phyloP scores from a whole-genome alignment of 106 monocot genomes.

The Acorus gramineus region DNA sequence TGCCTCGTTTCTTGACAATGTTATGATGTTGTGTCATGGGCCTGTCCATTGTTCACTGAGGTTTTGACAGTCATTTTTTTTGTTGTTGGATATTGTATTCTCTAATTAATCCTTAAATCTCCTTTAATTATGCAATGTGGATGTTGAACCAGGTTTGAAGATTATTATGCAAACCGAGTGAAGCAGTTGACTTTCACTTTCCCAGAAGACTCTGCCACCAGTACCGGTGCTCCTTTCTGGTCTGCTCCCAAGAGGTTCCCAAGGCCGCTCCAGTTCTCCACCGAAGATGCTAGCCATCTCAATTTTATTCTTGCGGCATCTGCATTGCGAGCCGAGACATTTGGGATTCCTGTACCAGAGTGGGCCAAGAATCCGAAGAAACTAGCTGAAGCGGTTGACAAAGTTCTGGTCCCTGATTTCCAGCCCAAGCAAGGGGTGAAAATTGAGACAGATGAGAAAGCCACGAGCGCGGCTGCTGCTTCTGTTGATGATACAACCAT shows the following conservation, averaged over 20 bases:
- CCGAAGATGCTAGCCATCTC: constrained; percentile 53
- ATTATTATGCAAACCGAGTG: constrained; percentile 76
- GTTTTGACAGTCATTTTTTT: constrained; percentile 1
- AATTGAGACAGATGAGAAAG: constrained; percentile 89
- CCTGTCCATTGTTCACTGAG: neutral
- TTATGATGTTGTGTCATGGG: neutral
- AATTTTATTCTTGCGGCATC: constrained; percentile 69
- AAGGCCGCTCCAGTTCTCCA: constrained; percentile 53
- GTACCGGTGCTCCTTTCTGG: constrained; percentile 72
- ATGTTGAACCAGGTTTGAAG: constrained; percentile 61
- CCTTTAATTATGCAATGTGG: too few relatives aligned
- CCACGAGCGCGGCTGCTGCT: constrained; percentile 39
- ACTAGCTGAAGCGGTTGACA: constrained; percentile 50
- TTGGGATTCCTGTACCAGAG: constrained; percentile 59
- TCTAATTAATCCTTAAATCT: too few relatives aligned
- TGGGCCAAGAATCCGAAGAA: constrained; percentile 49
- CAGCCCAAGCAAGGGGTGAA: constrained; percentile 63
- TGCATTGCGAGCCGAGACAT: constrained; percentile 69
- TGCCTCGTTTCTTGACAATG: too few relatives aligned
- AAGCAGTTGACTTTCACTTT: constrained; percentile 87
- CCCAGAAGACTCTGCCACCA: constrained; percentile 71
- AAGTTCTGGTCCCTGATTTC: constrained; percentile 64
- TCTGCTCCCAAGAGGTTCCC: constrained; percentile 92
- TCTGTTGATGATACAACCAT: constrained; percentile 68
- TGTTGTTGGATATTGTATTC: neutral